These are phyloP conservation scores for Blastobotrys illinoisensis DNA, from an alignment of 1,139 yeast genomes.

Conservation along the genomic window DNA sequence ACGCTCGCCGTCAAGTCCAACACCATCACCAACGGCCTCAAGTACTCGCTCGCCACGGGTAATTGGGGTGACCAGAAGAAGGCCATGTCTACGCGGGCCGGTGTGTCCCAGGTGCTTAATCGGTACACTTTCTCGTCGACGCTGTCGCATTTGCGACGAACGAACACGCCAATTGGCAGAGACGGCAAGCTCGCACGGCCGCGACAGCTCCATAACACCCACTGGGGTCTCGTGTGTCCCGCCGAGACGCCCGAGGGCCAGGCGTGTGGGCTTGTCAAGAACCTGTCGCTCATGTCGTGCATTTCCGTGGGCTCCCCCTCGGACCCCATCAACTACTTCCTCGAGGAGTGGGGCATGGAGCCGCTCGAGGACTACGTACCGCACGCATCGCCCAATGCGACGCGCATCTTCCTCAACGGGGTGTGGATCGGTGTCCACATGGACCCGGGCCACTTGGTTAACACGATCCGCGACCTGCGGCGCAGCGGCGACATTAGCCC, in stretches of 20 bases:
- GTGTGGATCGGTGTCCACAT: slow-evolving; percentile 99
- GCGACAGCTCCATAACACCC: slow-evolving; percentile 97
- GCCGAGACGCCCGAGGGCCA: slow-evolving; percentile 99
- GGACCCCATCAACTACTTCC: slow-evolving; percentile 84
- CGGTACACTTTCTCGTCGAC: slow-evolving; percentile 98
- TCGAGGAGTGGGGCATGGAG: slow-evolving; percentile 99
- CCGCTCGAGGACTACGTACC: slow-evolving; percentile 95
- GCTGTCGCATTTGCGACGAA: slow-evolving; percentile 94
- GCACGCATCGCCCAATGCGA: slow-evolving; percentile 83
- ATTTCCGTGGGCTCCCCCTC: slow-evolving; percentile 98
- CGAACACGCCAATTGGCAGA: slow-evolving; percentile 97
- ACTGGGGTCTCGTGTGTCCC: slow-evolving; percentile 99
- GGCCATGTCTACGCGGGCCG: slow-evolving; percentile 98
- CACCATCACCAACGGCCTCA: slow-evolving; percentile 93
- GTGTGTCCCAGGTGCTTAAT: slow-evolving; percentile 97
- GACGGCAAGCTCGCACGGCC: slow-evolving; percentile 98
- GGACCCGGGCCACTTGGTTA: slow-evolving; percentile 87
- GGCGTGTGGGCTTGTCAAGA: slow-evolving; percentile 98
- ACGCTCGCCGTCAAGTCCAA: slow-evolving; percentile 96
- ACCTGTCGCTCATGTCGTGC: slow-evolving; percentile 92
- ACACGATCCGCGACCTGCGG: slow-evolving; percentile 85
- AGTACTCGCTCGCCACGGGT: slow-evolving; percentile 97
- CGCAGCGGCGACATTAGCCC: slow-evolving; percentile 95
- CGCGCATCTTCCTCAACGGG: slow-evolving; percentile 95
- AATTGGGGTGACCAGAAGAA: slow-evolving; percentile 99